Percentiles rank a stretch among this genome's conserved stretches.
Conservation (phyloP, 768 basidiomycete genomes). For the Flagelloscypha sp. region DNA sequence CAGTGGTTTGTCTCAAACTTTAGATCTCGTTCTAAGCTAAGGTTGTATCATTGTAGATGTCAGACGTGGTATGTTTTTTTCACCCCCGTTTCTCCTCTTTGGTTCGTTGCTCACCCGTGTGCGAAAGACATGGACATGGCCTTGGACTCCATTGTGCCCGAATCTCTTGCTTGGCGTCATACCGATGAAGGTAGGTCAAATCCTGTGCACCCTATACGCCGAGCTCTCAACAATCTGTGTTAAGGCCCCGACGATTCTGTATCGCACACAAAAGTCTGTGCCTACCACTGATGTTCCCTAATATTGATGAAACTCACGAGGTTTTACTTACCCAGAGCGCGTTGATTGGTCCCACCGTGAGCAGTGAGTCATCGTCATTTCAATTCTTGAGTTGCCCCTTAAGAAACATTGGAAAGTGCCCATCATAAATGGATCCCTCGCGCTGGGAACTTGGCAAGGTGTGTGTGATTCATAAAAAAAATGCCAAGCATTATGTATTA, state of each 20-base stretch:
- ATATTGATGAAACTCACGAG: too few relatives aligned
- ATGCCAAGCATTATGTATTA: too few relatives aligned
- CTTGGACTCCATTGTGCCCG: slow-evolving; percentile 81
- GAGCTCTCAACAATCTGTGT: too few relatives aligned
- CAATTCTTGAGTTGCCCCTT: too few relatives aligned
- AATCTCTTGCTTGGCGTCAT: slow-evolving; percentile 73
- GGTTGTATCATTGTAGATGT: slow-evolving; percentile 24
- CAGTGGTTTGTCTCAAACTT: slow-evolving; percentile 36
- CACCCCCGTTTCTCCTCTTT: too few relatives aligned
- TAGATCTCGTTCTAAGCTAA: not conserved
- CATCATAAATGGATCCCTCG: slow-evolving; percentile 69
- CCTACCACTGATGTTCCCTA: too few relatives aligned
- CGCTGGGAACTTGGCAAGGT: slow-evolving; percentile 94
- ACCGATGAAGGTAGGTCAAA: slow-evolving; percentile 93
- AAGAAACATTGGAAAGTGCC: too few relatives aligned
- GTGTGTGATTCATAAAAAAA: too few relatives aligned
- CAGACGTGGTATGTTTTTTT: slow-evolving; percentile 28
- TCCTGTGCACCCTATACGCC: too few relatives aligned
- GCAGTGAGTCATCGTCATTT: too few relatives aligned
- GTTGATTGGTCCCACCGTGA: slow-evolving; percentile 74
- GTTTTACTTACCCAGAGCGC: slow-evolving; percentile 90
- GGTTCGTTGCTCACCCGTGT: slow-evolving; percentile 19
- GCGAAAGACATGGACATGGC: slow-evolving; percentile 91
- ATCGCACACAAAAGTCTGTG: too few relatives aligned
- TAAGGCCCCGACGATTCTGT: too few relatives aligned